A percentile compares a stretch with the other conserved stretches of the same genome.
These are phyloP conservation scores for Suillus decipiens DNA, from an alignment of 768 basidiomycete genomes.

Conservation along the genomic window DNA sequence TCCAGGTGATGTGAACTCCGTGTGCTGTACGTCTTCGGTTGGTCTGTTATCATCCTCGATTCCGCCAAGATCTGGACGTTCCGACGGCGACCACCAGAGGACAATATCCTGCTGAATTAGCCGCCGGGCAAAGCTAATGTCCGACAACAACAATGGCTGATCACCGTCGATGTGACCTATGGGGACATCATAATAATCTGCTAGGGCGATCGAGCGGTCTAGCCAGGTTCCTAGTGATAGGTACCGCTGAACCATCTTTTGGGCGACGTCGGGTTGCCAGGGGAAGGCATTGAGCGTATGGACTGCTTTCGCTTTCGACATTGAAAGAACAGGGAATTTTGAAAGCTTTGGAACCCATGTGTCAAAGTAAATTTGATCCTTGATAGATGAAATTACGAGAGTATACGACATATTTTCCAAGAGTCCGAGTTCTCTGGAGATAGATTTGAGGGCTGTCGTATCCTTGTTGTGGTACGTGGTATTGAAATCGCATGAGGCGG, in stretches of 20 bases:
- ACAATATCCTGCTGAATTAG: conserved; percentile 86
- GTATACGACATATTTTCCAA: conserved; percentile 73
- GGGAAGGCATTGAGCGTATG: conserved; percentile 82
- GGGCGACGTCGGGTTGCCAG: conserved; percentile 83
- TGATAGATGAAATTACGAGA: conserved; percentile 83
- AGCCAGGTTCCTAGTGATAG: conserved; percentile 78
- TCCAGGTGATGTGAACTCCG: conserved; percentile 83
- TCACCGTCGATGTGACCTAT: conserved; percentile 92
- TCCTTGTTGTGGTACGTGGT: conserved; percentile 81
- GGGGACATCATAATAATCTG: conserved; percentile 91
- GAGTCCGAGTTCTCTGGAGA: conserved; percentile 84
- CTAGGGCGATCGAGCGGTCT: conserved; percentile 73
- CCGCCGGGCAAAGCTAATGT: conserved; percentile 88
- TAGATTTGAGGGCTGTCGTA: conserved; percentile 75
- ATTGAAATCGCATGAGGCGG: conserved; percentile 57
- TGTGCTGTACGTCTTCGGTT: conserved; percentile 75
- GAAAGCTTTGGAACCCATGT: conserved; percentile 63
- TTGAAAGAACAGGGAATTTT: conserved; percentile 86
- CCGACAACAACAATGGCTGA: conserved; percentile 82
- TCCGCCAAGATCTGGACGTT: conserved; percentile 91
- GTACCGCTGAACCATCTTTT: conserved; percentile 85
- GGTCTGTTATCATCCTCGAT: conserved; percentile 83
- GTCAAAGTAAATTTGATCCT: conserved; percentile 85
- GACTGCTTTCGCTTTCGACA: conserved; percentile 76
- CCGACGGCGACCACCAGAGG: conserved; percentile 94